Evolutionary conservation across 257 asterid genomes (phyloP), one percentile per base, ranked within the genome.

Genomic region (Misopates orontium): DNA sequence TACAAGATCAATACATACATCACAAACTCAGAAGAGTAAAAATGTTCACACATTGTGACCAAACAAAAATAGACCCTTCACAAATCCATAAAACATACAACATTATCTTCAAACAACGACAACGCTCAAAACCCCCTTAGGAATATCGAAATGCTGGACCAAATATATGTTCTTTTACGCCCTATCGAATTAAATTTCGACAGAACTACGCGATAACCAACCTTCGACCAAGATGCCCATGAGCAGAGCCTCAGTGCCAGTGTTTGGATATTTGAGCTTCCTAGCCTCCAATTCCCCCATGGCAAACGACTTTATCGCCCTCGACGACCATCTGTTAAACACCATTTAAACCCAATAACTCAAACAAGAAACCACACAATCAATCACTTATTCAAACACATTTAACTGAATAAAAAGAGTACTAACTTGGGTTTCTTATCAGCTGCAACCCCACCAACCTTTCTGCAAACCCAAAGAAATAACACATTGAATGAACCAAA

Each of bases 181-280:
- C 42, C 42, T 3, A 3, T 36, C 10, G 8, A 36, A 4, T 36
- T 36, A 36, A 36, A 5, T 5, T 1, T 36, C 8, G 42, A 36
- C 42, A 10, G 42, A 1, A 36, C 8, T 17, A 18, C 8, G 59
- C 54, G 40, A 60, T 45, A n/a, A 57, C 74, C 51, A 56, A 93
- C 97, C 97, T 88, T 93, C 99, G 56, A 93, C 83, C 82, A 93
- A 69, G 75, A 93, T 88, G 68, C 97, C 97, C 96, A 93, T 83
- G 40, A 93, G 87, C 62, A 93, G 73, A 73, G 96, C 80, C 84
- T 90, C 99, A 0, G 99, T 93, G n/a, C 99, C 97, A 21, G 87
- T 90, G 31, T 73, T 86, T 13, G 95, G 87, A 76, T 79, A 90
- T 80, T 81, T 93, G 75, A 93, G 89, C 84, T 86, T 93, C 70